Conservation (phyloP, 2,329 filamentous ascomycete species). For the Trichothecium roseum region DNA sequence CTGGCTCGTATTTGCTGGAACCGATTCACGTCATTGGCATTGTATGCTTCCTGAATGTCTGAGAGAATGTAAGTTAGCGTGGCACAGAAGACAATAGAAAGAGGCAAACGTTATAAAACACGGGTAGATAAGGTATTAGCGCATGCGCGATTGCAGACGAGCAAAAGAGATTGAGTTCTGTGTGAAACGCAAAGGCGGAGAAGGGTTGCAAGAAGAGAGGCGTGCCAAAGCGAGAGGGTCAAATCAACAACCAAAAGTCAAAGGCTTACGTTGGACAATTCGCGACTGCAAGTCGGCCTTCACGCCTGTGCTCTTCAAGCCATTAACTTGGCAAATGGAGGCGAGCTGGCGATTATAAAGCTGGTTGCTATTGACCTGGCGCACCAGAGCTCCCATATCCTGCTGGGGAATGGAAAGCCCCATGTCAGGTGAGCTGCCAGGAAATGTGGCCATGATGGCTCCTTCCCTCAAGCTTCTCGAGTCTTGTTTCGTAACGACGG, state of each 20-base stretch:
- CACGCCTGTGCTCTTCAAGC: slow-evolving; percentile 68
- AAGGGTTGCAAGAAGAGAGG: slow-evolving; percentile 1
- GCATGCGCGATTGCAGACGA: not conserved
- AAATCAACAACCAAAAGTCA: not conserved
- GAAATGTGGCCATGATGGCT: no score
- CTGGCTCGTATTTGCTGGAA: slow-evolving; percentile 34
- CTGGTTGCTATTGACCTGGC: slow-evolving; percentile 29
- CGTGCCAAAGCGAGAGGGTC: slow-evolving; percentile 1
- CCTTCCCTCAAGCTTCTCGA: no score
- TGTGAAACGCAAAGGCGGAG: slow-evolving; percentile 1
- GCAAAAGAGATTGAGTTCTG: slow-evolving; percentile 5
- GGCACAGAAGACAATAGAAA: not conserved
- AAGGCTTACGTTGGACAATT: slow-evolving; percentile 63
- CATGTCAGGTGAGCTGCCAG: no score
- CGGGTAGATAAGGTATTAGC: not conserved
- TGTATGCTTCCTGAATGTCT: slow-evolving; percentile 32
- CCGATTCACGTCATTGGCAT: slow-evolving; percentile 24
- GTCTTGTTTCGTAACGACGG: no score
- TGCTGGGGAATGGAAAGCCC: slow-evolving; percentile 16
- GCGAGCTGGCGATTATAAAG: slow-evolving; percentile 59
- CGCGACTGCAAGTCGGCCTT: slow-evolving; percentile 75
- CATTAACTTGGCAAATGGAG: slow-evolving; percentile 63
- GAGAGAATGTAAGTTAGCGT: slow-evolving; percentile 1
- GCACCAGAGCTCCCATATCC: slow-evolving; percentile 35
- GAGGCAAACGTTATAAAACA: no score